Evolutionary conservation across 176 grass and related monocot genomes (phyloP), one percentile per base, ranked within the genome.

Genomic region (Raddia distichophylla): DNA sequence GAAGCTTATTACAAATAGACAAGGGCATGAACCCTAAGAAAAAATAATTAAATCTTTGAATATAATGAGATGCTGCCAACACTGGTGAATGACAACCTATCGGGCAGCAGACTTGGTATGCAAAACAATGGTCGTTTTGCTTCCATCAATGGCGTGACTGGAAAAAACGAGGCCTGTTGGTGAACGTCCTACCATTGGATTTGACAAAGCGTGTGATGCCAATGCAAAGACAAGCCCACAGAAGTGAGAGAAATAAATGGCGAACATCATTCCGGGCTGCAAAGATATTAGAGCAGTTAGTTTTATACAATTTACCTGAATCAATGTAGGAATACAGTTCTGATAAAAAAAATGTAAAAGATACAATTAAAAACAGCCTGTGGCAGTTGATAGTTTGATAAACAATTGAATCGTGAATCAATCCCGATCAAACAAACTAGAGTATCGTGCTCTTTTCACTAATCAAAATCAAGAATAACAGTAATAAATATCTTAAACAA

Each of bases 201-300:
- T 35, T 95, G 54, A 99, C 93, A 87, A 88, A 84, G 58, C 81
- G 84, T 57, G 87, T 84, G 76, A 99, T 86, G 4, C 87, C 93
- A 75, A 99, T 67, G 60, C 91, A 88, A 80, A 99, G 76, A 60
- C 89, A 91, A 60, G 96, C 89, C 93, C 93, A 99, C 13, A 94
- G n/a, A 90, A 95, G 81, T 70, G 91, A 87, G 37, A 93, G 32
- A 67, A 95, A n/a, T 71, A 93, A 87, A 84, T 99, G 96, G 42
- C 82, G 78, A 53, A 77, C 55, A 83, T 93, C 81, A 34, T 59
- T 93, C n/a, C 73, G 82, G 48, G 96, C 96, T 99, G 93, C 80
- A 84, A 73, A 82, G 61, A 67, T 43, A 69, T 67, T 40, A 11
- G 12, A 86, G 32, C 32, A 71, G 60, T 74, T 55, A 56, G 37